A percentile compares a stretch with the other conserved stretches of the same genome.
Conservation (phyloP, 2,329 filamentous ascomycete species). For the Myriosclerotinia scirpicola region DNA sequence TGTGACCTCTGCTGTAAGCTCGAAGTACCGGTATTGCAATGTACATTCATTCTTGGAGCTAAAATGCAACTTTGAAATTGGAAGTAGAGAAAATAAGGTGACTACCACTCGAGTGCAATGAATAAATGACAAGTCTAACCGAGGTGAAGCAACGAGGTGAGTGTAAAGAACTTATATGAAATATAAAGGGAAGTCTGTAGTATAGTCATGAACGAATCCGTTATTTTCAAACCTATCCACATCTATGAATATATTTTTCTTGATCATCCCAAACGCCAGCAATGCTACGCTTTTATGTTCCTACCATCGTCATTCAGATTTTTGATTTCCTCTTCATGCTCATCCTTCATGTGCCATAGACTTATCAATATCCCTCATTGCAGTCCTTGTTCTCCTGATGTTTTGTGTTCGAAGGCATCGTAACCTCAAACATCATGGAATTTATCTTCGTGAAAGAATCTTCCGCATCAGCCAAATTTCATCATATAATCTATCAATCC, state of each 20-base stretch:
- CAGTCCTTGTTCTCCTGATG: neutral
- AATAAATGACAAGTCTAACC: neutral
- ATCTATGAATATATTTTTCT: neutral
- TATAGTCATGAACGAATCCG: neutral
- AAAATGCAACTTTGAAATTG: neutral
- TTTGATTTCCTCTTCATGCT: neutral
- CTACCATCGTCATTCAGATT: neutral
- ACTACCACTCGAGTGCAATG: neutral
- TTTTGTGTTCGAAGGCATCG: neutral
- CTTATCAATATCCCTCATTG: neutral
- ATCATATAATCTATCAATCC: neutral
- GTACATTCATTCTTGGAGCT: neutral
- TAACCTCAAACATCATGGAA: neutral
- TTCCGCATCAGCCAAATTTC: no score
- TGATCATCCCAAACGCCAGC: neutral
- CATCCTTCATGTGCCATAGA: neutral
- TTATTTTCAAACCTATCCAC: neutral
- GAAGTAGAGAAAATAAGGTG: neutral
- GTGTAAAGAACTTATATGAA: neutral
- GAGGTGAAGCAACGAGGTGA: no score
- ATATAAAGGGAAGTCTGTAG: neutral
- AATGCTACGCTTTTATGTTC: slow-evolving; percentile 4
- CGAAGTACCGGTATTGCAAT: neutral
- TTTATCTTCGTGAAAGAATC: neutral
- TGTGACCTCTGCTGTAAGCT: neutral